A percentile compares a stretch with the other conserved stretches of the same genome.
phyloP scores from a whole-genome alignment of 257 asterid species.

The Cinchona pubescens region DNA sequence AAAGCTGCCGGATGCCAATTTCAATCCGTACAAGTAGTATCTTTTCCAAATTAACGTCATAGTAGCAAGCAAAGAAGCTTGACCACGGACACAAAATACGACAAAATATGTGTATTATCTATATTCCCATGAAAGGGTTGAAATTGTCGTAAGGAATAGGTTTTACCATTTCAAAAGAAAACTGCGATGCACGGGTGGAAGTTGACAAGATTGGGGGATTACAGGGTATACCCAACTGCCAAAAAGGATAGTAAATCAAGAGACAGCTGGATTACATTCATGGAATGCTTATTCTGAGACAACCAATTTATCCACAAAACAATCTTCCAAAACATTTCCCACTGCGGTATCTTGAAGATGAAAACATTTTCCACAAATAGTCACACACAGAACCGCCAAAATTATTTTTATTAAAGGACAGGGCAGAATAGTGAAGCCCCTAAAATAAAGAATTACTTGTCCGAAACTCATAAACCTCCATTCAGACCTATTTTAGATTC shows the following conservation, averaged over 20 bases:
- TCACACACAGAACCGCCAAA: neutral
- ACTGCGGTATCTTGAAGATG: neutral
- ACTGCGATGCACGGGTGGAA: neutral
- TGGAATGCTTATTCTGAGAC: neutral
- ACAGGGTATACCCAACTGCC: neutral
- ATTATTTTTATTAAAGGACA: neutral
- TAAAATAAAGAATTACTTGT: neutral
- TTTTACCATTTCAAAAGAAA: neutral
- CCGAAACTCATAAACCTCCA: neutral
- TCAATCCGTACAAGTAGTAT: neutral
- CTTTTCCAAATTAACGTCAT: neutral
- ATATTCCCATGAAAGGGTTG: neutral
- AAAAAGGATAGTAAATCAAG: neutral
- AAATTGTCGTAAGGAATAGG: neutral
- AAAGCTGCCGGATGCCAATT: neutral
- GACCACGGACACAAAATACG: neutral
- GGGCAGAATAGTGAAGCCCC: neutral
- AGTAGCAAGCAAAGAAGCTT: neutral
- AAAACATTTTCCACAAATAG: neutral
- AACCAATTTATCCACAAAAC: neutral
- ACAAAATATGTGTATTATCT: neutral
- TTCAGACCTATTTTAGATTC: neutral
- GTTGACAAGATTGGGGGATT: neutral
- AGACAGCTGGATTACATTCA: neutral
- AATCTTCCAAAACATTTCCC: neutral